Conservation (phyloP, 169 alveolate species). For the Hammondia hammondi region DNA sequence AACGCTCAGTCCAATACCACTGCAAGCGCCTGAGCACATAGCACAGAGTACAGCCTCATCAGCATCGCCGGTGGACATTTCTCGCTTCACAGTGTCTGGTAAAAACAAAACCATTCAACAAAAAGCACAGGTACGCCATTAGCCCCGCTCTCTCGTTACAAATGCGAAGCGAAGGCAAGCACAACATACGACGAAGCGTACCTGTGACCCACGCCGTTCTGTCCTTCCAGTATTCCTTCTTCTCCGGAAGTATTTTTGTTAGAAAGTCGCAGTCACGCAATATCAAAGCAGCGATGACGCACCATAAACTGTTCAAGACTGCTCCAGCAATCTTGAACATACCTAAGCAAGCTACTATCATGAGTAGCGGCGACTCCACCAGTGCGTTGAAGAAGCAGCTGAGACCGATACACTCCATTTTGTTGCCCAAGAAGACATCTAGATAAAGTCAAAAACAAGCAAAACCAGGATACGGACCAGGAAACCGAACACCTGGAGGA, state of each 20-base stretch:
- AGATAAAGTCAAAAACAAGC: too few relatives aligned
- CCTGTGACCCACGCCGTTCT: slow-evolving; percentile 36
- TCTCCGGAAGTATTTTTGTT: slow-evolving; percentile 30
- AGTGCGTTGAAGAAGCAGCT: slow-evolving; percentile 14
- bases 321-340: slow-evolving; percentile 15
- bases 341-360: slow-evolving; percentile 23
- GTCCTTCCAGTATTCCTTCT: slow-evolving; percentile 18
- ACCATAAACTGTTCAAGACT: slow-evolving; percentile 9
- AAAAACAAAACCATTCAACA: not conserved
- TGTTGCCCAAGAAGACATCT: not conserved
- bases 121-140: not conserved
- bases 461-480: too few relatives aligned
- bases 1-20: slow-evolving; percentile 43
- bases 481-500: not conserved
- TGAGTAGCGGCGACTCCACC: slow-evolving; percentile 35
- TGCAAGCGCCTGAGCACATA: slow-evolving; percentile 30
- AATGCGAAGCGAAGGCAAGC: not conserved
- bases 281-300: slow-evolving; percentile 8
- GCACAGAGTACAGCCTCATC: not conserved
- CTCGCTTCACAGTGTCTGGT: not conserved
- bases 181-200: not conserved
- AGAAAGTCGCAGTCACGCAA: slow-evolving; percentile 34
- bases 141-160: not conserved
- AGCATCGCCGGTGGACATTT: not conserved
- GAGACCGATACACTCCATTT: not conserved